Percentiles rank a stretch among this genome's conserved stretches.
Evolutionary conservation across 345 rosid species (phyloP).

Genomic region (Iberis pinnata): DNA sequence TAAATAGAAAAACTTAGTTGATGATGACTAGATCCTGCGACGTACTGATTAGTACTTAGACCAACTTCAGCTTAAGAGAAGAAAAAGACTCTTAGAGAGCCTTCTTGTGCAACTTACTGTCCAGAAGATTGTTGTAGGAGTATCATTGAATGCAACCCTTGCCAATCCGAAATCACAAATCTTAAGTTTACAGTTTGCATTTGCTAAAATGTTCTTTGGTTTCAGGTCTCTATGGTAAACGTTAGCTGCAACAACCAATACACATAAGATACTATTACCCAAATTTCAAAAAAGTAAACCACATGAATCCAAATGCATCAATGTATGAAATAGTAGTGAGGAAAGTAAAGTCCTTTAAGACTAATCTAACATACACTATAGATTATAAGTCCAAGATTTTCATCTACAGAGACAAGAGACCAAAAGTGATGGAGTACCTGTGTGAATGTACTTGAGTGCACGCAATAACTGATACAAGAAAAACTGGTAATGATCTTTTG

Average conservation of each 20-base stretch:
- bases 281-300: not conserved
- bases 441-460: conserved; percentile 85
- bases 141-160: conserved; percentile 89
- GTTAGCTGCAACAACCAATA: conserved; percentile 57
- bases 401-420: too few species aligned
- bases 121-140: conserved; percentile 86
- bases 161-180: conserved; percentile 96
- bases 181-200: conserved; percentile 95
- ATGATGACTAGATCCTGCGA: too few species aligned
- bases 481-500: conserved; percentile 90
- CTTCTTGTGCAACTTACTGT: conserved; percentile 45
- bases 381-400: too few species aligned
- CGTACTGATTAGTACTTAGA: not conserved
- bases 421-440: conserved; percentile 42
- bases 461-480: conserved; percentile 89
- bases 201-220: conserved; percentile 94
- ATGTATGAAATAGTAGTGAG: too few species aligned
- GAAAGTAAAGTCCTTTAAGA: too few species aligned
- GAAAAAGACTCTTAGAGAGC: conserved; percentile 4
- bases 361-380: too few species aligned
- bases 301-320: not conserved
- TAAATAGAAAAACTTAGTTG: conserved; percentile 7
- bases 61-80: conserved; percentile 8
- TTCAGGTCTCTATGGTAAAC: conserved; percentile 92
- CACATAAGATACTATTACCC: too few species aligned